Percentiles rank a stretch among this genome's conserved stretches.
These are phyloP conservation scores for Arthrobotrys iridis DNA, from an alignment of 2,329 filamentous ascomycete species.

Conservation along the genomic window DNA sequence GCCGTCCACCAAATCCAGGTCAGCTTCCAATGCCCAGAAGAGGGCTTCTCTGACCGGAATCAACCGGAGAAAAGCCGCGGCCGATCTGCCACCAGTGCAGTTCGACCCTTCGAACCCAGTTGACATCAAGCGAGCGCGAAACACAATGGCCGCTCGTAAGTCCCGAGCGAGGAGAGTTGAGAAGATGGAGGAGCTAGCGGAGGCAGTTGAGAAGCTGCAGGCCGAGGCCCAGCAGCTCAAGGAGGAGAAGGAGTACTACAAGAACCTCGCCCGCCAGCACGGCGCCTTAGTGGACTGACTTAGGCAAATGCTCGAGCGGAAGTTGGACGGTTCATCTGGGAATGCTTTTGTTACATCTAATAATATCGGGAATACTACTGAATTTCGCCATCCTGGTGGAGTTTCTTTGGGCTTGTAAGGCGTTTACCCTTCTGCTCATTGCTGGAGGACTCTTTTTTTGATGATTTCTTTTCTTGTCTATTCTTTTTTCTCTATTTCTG, in stretches of 20 bases:
- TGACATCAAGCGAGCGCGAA: constrained; percentile 92
- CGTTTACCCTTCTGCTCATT: constrained; percentile 11
- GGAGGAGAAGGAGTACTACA: constrained; percentile 66
- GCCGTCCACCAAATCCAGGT: constrained; percentile 61
- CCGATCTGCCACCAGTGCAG: constrained; percentile 42
- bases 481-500: constrained; percentile 2
- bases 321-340: constrained; percentile 5
- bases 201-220: constrained; percentile 75
- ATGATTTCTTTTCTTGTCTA: constrained; percentile 6
- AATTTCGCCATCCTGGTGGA: constrained; percentile 34
- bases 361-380: constrained; percentile 30
- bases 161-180: constrained; percentile 86
- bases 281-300: constrained; percentile 53
- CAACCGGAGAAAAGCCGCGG: constrained; percentile 75
- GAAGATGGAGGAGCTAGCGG: constrained; percentile 78
- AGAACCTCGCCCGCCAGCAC: constrained; percentile 51
- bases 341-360: constrained; percentile 15
- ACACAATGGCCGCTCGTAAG: constrained; percentile 92
- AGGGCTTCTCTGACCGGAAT: constrained; percentile 78
- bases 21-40: constrained; percentile 65
- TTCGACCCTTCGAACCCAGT: constrained; percentile 74
- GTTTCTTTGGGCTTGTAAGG: constrained; percentile 53
- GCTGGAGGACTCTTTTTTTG: constrained; percentile 8
- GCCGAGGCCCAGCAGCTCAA: constrained; percentile 71
- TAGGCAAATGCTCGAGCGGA: constrained; percentile 30